Conservation (phyloP, 78 protist genomes). For the Pigoraptor vietnamica region DNA sequence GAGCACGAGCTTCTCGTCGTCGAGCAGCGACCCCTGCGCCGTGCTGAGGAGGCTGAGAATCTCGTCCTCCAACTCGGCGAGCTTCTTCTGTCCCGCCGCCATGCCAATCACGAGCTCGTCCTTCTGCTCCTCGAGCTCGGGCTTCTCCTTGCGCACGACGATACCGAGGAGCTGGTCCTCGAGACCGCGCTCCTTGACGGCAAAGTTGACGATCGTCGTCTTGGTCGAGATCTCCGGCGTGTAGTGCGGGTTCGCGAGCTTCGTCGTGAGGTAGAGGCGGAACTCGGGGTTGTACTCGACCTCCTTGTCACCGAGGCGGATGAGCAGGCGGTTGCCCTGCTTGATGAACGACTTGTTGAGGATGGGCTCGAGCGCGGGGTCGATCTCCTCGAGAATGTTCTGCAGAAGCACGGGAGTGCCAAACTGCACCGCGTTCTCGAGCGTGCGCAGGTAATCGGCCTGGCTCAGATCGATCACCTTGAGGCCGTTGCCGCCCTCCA, state of each 20-base stretch:
- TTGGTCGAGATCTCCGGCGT: constrained; percentile 81
- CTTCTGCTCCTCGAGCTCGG: constrained; percentile 79
- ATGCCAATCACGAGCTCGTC: constrained; percentile 55
- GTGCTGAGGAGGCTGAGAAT: constrained; percentile 57
- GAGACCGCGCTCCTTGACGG: constrained; percentile 79
- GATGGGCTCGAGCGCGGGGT: constrained; percentile 73
- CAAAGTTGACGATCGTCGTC: constrained; percentile 82
- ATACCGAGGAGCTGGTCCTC: constrained; percentile 84
- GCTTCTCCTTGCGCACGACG: constrained; percentile 75
- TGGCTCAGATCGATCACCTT: constrained; percentile 28
- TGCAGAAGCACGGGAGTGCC: constrained; percentile 81
- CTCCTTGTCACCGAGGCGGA: constrained; percentile 76
- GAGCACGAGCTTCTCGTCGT: constrained; percentile 54
- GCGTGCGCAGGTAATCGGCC: constrained; percentile 26
- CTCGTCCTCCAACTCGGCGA: constrained; percentile 77
- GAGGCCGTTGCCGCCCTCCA: constrained; percentile 48
- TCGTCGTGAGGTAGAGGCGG: constrained; percentile 75
- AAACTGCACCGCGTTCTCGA: constrained; percentile 72
- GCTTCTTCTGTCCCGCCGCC: constrained; percentile 51
- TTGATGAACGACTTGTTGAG: constrained; percentile 44
- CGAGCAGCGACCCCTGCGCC: constrained; percentile 65
- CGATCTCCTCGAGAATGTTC: constrained; percentile 63
- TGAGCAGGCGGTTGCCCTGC: constrained; percentile 26
- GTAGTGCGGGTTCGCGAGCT: constrained; percentile 76
- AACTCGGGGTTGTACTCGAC: constrained; percentile 73